These are phyloP conservation scores for Alternaria arbusti DNA, from an alignment of 2,329 filamentous ascomycete species.

Conservation along the genomic window DNA sequence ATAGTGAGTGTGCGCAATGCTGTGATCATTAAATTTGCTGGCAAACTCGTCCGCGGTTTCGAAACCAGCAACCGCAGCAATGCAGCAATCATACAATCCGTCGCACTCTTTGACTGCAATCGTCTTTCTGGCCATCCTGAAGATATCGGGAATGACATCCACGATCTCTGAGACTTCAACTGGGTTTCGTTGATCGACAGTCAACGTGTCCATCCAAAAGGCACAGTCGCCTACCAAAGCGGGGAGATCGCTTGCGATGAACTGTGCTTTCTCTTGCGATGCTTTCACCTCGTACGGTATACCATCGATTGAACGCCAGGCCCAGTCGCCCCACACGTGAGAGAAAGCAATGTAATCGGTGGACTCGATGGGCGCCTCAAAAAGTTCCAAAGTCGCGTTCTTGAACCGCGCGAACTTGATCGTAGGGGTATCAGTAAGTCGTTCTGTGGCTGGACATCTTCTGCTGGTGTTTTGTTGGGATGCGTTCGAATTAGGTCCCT, in stretches of 20 bases:
- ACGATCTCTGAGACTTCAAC: background rate
- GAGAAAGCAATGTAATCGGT: background rate
- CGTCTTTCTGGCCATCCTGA: background rate
- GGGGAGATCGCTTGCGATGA: background rate
- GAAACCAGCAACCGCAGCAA: background rate
- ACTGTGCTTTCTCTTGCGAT: background rate
- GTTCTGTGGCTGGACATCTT: background rate
- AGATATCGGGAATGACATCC: background rate
- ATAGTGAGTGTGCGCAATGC: accelerated
- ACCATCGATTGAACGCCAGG: background rate
- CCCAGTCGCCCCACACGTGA: background rate
- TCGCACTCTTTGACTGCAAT: background rate
- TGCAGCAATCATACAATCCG: background rate
- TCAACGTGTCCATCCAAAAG: background rate
- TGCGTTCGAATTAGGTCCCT: too few species aligned
- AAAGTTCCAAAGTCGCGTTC: background rate
- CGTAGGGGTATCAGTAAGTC: background rate
- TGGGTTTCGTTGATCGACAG: background rate
- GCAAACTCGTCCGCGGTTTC: accelerated
- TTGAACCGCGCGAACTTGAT: background rate
- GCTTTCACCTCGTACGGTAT: background rate
- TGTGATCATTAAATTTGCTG: background rate
- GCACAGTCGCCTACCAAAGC: background rate
- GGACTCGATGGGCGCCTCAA: background rate
- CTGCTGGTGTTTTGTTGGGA: background rate